These are phyloP conservation scores for Rhodomyrtus psidioides DNA, from an alignment of 441 rosid genomes.

Conservation along the genomic window DNA sequence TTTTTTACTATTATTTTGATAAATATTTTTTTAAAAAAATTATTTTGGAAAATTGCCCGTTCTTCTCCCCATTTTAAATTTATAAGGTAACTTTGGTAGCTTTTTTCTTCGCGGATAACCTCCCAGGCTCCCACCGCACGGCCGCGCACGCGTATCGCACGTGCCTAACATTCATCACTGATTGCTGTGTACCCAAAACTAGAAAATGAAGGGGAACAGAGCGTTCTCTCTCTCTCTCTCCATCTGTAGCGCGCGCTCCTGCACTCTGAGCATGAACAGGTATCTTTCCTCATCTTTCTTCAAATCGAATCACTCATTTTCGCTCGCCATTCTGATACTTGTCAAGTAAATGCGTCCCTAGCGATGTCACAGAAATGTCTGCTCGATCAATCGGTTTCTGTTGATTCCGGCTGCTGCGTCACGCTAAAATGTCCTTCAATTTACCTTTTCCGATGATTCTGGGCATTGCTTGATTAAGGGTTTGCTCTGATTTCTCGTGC, in stretches of 20 bases:
- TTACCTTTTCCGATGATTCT: neutral
- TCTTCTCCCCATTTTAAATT: too few species aligned
- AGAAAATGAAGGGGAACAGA: neutral
- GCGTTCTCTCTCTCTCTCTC: neutral
- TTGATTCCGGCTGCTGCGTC: neutral
- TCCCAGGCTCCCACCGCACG: too few species aligned
- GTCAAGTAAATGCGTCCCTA: neutral
- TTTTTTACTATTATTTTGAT: too few species aligned
- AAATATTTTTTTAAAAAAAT: too few species aligned
- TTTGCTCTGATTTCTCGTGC: neutral
- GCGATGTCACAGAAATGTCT: neutral
- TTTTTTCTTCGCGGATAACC: too few species aligned
- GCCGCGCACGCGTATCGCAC: neutral
- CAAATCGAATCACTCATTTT: neutral
- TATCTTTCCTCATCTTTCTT: neutral
- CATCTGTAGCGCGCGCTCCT: neutral
- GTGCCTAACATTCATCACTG: neutral
- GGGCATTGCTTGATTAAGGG: neutral
- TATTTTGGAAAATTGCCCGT: too few species aligned
- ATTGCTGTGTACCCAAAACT: accelerated
- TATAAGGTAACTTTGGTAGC: too few species aligned
- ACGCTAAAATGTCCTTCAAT: neutral
- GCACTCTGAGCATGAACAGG: neutral
- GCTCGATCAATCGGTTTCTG: neutral
- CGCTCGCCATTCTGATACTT: neutral